Percentiles rank a stretch among this genome's conserved stretches.
Evolutionary conservation across 2,329 filamentous ascomycete genomes (phyloP).

Genomic region (Trichoderma polysporum): DNA sequence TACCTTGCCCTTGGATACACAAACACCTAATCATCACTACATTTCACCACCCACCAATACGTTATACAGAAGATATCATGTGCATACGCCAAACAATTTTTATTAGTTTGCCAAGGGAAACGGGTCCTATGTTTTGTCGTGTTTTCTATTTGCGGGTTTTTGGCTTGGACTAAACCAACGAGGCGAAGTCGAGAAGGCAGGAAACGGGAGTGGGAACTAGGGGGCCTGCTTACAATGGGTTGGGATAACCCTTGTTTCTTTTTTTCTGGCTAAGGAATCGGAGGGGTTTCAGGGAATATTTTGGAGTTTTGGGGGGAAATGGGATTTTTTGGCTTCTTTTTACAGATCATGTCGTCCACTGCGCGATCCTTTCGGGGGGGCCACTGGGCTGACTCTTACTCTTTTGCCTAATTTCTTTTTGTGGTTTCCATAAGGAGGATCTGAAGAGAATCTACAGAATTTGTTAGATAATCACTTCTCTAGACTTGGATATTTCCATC

Average conservation of each 20-base stretch:
- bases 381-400: neutral
- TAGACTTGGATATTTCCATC: neutral
- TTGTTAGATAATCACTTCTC: neutral
- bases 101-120: slow-evolving; percentile 3
- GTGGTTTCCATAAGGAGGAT: neutral
- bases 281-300: neutral
- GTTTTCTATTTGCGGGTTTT: slow-evolving; percentile 13
- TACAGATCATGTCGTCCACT: neutral
- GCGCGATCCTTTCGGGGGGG: neutral
- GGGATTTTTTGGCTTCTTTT: neutral
- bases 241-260: neutral
- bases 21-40: slow-evolving; percentile 5
- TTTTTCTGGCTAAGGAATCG: neutral
- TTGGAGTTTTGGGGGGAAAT: slow-evolving; percentile 9
- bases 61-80: slow-evolving; percentile 20
- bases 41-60: neutral
- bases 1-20: neutral
- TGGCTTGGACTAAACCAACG: slow-evolving; percentile 5
- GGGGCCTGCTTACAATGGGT: slow-evolving; percentile 11
- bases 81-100: slow-evolving; percentile 18
- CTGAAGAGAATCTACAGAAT: neutral
- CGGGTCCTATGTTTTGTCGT: slow-evolving; percentile 10
- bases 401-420: slow-evolving; percentile 4
- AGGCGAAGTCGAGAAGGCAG: slow-evolving; percentile 13
- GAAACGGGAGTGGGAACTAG: neutral